A percentile compares a stretch with the other conserved stretches of the same genome.
phyloP scores from a whole-genome alignment of 495 filamentous ascomycete species.

The Aspergillus baeticus region DNA sequence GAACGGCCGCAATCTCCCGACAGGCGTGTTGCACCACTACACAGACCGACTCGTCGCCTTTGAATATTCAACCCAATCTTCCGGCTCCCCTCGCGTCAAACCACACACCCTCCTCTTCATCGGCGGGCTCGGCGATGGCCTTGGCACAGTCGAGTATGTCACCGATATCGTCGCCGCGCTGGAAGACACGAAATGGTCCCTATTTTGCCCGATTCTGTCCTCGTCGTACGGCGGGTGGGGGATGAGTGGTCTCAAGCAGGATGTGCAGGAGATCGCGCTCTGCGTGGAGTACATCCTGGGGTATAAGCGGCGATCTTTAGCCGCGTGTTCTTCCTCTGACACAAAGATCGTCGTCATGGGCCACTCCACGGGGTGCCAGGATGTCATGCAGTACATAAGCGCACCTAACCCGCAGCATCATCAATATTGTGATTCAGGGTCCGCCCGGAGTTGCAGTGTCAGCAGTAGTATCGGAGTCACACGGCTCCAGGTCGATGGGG shows the following conservation, averaged over 20 bases:
- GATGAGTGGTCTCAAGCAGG: slow-evolving; percentile 57
- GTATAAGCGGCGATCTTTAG: slow-evolving; percentile 28
- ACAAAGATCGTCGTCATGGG: slow-evolving; percentile 29
- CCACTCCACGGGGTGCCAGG: slow-evolving; percentile 11
- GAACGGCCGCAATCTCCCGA: no score
- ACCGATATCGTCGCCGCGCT: slow-evolving; percentile 44
- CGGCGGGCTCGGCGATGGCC: slow-evolving; percentile 67
- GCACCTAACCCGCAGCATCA: not conserved
- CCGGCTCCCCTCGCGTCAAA: not conserved
- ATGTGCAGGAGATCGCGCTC: slow-evolving; percentile 65
- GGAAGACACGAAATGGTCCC: slow-evolving; percentile 51
- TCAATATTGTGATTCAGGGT: not conserved
- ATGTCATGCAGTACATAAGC: slow-evolving; percentile 9
- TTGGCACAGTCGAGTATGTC: slow-evolving; percentile 60
- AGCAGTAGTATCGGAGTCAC: not conserved
- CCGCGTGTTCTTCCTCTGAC: no score
- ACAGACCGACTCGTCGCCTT: slow-evolving; percentile 35
- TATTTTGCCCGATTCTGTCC: slow-evolving; percentile 57
- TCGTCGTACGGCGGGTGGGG: slow-evolving; percentile 72
- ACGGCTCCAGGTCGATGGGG: slow-evolving; percentile 60
- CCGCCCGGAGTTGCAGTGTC: no score
- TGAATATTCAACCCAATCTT: not conserved
- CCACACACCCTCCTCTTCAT: slow-evolving; percentile 40
- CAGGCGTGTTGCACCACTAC: slow-evolving; percentile 2
- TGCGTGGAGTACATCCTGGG: slow-evolving; percentile 63